Percentiles rank a stretch among this genome's conserved stretches.
These are phyloP conservation scores for Colletotrichum echinochloae DNA, from an alignment of 2,329 filamentous ascomycete genomes.

Conservation along the genomic window DNA sequence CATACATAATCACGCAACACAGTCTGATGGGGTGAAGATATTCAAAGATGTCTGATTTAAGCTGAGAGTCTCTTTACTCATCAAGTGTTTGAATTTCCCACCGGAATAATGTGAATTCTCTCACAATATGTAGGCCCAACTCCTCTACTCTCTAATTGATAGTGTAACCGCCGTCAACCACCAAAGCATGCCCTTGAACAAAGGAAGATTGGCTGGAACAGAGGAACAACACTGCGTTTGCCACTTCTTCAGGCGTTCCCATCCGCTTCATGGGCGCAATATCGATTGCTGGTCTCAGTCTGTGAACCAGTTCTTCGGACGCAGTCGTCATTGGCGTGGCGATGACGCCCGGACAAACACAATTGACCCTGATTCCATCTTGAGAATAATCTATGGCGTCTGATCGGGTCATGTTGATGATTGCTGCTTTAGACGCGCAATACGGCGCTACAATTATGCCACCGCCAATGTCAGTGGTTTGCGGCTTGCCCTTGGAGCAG, in stretches of 20 bases:
- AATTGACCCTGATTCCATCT: conserved; percentile 60
- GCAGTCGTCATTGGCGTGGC: conserved; percentile 60
- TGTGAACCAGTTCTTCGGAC: conserved; percentile 52
- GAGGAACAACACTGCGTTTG: conserved; percentile 62
- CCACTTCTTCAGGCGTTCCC: conserved; percentile 62
- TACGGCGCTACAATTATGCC: conserved; percentile 62
- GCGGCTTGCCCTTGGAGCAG: background rate
- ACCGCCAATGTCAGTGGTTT: background rate
- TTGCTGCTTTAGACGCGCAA: conserved; percentile 68
- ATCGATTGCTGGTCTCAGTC: conserved; percentile 55
- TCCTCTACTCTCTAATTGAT: conserved; percentile 51
- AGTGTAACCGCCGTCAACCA: conserved; percentile 66
- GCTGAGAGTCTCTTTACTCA: background rate
- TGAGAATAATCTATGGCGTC: conserved; percentile 68
- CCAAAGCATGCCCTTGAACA: conserved; percentile 63
- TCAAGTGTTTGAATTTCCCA: background rate
- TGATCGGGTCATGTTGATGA: conserved; percentile 67
- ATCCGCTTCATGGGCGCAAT: conserved; percentile 65
- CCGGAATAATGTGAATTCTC: background rate
- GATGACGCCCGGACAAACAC: conserved; percentile 75
- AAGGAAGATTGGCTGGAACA: conserved; percentile 62
- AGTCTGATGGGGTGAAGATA: background rate
- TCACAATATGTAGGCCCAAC: background rate
- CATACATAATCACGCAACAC: background rate
- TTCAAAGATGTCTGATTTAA: background rate